phyloP scores from a whole-genome alignment of 2,329 filamentous ascomycete species.

The Knoxdaviesia proteae region DNA sequence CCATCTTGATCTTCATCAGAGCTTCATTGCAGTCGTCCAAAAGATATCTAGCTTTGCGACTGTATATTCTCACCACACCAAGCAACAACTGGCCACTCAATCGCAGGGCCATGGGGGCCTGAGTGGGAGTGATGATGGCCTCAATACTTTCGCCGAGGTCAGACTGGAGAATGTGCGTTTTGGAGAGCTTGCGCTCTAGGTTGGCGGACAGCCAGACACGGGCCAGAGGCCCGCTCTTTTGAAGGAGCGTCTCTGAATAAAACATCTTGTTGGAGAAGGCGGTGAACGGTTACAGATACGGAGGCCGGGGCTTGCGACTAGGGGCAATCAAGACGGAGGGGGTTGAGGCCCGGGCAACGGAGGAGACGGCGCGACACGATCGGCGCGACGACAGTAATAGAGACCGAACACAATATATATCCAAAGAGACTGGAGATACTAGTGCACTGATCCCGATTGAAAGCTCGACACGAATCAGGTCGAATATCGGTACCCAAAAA shows the following conservation, averaged over 20 bases:
- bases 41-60: slow-evolving; percentile 86
- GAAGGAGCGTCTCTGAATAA: slow-evolving; percentile 86
- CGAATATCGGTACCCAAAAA: too few relatives aligned
- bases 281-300: too few relatives aligned
- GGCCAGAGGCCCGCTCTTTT: slow-evolving; percentile 91
- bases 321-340: background rate
- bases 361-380: too few relatives aligned
- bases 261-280: slow-evolving; percentile 47
- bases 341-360: background rate
- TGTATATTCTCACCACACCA: slow-evolving; percentile 94
- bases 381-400: too few relatives aligned
- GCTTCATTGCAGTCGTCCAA: slow-evolving; percentile 96
- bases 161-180: slow-evolving; percentile 84
- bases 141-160: slow-evolving; percentile 90
- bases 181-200: slow-evolving; percentile 93
- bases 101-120: slow-evolving; percentile 86
- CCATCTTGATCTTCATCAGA: slow-evolving; percentile 96
- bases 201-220: slow-evolving; percentile 97
- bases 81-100: slow-evolving; percentile 84
- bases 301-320: background rate
- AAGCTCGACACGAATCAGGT: too few relatives aligned
- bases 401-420: too few relatives aligned
- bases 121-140: slow-evolving; percentile 79
- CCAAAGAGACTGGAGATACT: too few relatives aligned
- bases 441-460: too few relatives aligned